Percentiles rank a stretch among this genome's conserved stretches.
phyloP scores from a whole-genome alignment of 768 basidiomycete species.

The Tulasnella calospora region DNA sequence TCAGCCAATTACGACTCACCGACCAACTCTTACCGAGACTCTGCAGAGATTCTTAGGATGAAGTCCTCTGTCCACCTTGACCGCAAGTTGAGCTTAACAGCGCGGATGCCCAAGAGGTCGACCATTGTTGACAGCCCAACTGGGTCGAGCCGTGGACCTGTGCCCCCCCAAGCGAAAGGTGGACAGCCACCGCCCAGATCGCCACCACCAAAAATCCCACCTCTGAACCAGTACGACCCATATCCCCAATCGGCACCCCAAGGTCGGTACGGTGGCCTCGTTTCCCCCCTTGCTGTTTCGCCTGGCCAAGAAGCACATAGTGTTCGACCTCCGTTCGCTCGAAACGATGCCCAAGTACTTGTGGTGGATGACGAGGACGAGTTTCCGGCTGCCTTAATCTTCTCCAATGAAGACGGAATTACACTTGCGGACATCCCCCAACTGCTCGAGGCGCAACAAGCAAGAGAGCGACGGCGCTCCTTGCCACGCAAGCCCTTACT shows the following conservation, averaged over 20 bases:
- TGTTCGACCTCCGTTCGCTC: constrained; percentile 62
- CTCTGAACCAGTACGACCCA: constrained; percentile 34
- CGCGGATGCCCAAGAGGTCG: constrained; percentile 85
- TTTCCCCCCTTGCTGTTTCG: constrained; percentile 38
- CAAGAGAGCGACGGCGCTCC: constrained; percentile 80
- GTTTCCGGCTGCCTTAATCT: too few relatives aligned
- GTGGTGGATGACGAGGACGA: constrained; percentile 78
- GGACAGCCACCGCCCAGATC: constrained; percentile 29
- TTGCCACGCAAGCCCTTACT: constrained; percentile 77
- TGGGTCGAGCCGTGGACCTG: constrained; percentile 40
- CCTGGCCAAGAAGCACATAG: constrained; percentile 44
- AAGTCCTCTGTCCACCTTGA: constrained; percentile 84
- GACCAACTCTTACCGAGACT: constrained; percentile 76
- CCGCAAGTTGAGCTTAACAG: constrained; percentile 90
- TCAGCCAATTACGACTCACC: neutral
- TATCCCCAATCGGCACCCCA: constrained; percentile 22
- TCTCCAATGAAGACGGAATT: constrained; percentile 66
- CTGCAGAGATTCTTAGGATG: constrained; percentile 88
- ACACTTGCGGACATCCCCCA: constrained; percentile 93
- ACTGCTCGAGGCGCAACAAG: constrained; percentile 86
- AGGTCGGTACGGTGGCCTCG: constrained; percentile 1
- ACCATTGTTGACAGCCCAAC: constrained; percentile 94
- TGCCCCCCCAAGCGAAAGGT: neutral
- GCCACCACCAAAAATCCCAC: constrained; percentile 33
- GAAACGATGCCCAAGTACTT: constrained; percentile 80